Evolutionary conservation across 768 basidiomycete species (phyloP).

Genomic region (Hygrocybe punicea): DNA sequence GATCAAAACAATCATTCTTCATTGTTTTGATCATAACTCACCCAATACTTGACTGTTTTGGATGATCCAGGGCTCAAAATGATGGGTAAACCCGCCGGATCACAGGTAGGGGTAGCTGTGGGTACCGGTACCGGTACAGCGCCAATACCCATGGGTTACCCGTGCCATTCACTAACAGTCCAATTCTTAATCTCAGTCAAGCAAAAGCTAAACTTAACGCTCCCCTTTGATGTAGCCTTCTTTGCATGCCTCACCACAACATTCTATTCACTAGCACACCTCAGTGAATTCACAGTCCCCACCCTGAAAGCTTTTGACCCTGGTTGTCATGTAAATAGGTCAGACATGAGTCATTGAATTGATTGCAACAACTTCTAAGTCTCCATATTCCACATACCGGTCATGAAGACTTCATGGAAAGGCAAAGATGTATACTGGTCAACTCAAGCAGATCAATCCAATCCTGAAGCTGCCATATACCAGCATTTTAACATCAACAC

Average conservation of each 20-base stretch:
- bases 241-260: slow-evolving; percentile 38
- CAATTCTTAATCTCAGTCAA: slow-evolving; percentile 20
- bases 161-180: no score
- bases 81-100: no score
- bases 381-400: slow-evolving; percentile 21
- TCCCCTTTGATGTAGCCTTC: slow-evolving; percentile 34
- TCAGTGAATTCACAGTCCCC: slow-evolving; percentile 40
- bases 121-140: no score
- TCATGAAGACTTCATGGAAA: slow-evolving; percentile 17
- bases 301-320: slow-evolving; percentile 30
- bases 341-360: slow-evolving; percentile 11
- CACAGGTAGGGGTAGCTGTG: no score
- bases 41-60: no score
- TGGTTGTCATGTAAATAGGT: slow-evolving; percentile 24
- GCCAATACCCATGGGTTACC: no score
- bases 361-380: slow-evolving; percentile 23
- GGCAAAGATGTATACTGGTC: slow-evolving; percentile 37
- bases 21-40: no score
- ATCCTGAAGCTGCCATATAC: slow-evolving; percentile 22
- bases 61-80: no score
- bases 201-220: slow-evolving; percentile 20
- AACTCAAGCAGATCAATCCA: slow-evolving; percentile 20
- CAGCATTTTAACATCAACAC: slow-evolving; percentile 32
- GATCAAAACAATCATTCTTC: no score
- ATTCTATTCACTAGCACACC: slow-evolving; percentile 34